Percentiles rank a stretch among this genome's conserved stretches.
Evolutionary conservation across 192 early-diverging fungal species (phyloP).

Genomic region (Coemansia sp.): DNA sequence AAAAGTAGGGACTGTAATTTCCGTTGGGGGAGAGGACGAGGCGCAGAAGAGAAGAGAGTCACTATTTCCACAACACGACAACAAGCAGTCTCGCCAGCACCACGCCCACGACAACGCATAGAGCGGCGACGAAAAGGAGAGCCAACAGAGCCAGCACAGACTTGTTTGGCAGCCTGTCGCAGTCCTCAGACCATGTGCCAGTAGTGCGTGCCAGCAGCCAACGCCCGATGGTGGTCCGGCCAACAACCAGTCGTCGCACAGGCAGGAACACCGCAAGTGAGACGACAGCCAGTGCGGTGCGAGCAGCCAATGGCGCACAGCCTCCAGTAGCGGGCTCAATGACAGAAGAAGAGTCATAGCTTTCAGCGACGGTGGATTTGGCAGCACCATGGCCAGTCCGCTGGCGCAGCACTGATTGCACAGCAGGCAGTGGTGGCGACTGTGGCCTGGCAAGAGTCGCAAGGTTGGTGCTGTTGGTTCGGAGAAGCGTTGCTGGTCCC

Average conservation of each 20-base stretch:
- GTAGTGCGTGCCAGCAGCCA: slow-evolving; percentile 1
- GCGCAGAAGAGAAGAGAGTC: too few species aligned
- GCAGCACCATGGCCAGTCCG: neutral
- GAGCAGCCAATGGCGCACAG: neutral
- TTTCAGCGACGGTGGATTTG: neutral
- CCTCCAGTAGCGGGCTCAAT: neutral
- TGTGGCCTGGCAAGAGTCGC: neutral
- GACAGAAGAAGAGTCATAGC: neutral
- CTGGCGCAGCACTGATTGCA: slow-evolving; percentile 2
- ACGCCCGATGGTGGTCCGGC: neutral
- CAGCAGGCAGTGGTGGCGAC: neutral
- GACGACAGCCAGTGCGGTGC: neutral
- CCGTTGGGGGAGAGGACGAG: neutral
- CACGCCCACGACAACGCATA: neutral
- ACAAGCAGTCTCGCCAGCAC: neutral
- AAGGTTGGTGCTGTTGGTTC: neutral
- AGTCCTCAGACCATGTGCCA: neutral
- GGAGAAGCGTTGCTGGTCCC: neutral
- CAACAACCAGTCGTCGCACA: slow-evolving; percentile 37
- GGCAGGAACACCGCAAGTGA: slow-evolving; percentile 37
- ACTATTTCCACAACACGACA: too few species aligned
- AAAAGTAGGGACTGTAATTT: neutral
- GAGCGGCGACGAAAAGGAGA: neutral
- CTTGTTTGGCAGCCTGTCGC: neutral
- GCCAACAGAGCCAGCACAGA: neutral